Percentiles rank a stretch among this genome's conserved stretches.
phyloP scores from a whole-genome alignment of 768 basidiomycete genomes.

The Dendrothele bispora region DNA sequence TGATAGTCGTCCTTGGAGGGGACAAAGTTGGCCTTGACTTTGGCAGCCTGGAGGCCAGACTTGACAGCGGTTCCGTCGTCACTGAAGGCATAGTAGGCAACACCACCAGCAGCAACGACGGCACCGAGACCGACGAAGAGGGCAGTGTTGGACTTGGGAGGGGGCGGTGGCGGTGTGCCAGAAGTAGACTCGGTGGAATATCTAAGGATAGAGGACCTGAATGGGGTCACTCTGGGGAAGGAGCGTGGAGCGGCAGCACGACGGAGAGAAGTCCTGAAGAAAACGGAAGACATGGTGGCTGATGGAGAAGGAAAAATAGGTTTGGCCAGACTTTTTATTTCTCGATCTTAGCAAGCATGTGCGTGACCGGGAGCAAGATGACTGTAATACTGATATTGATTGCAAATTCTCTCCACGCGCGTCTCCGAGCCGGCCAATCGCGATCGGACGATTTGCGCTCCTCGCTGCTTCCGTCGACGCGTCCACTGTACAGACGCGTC shows the following conservation, averaged over 20 bases:
- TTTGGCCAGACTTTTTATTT: not conserved
- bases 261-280: constrained; percentile 52
- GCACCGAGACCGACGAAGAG: constrained; percentile 65
- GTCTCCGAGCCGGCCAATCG: no score
- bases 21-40: constrained; percentile 66
- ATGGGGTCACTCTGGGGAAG: constrained; percentile 24
- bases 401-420: no score
- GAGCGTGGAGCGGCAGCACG: constrained; percentile 35
- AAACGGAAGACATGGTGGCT: constrained; percentile 55
- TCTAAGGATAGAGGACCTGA: constrained; percentile 50
- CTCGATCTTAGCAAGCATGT: constrained; percentile 7
- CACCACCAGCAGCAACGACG: constrained; percentile 55
- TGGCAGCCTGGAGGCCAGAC: constrained; percentile 61
- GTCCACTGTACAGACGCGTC: no score
- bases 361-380: no score
- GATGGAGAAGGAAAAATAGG: constrained; percentile 14
- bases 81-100: constrained; percentile 62
- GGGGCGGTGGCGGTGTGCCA: constrained; percentile 42
- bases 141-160: constrained; percentile 53
- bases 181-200: constrained; percentile 53
- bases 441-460: no score
- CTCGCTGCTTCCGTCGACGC: no score
- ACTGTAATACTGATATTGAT: no score
- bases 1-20: constrained; percentile 87
- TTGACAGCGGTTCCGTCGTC: constrained; percentile 56